Conservation (phyloP, 768 basidiomycete genomes). For the Termitomyces sp. region DNA sequence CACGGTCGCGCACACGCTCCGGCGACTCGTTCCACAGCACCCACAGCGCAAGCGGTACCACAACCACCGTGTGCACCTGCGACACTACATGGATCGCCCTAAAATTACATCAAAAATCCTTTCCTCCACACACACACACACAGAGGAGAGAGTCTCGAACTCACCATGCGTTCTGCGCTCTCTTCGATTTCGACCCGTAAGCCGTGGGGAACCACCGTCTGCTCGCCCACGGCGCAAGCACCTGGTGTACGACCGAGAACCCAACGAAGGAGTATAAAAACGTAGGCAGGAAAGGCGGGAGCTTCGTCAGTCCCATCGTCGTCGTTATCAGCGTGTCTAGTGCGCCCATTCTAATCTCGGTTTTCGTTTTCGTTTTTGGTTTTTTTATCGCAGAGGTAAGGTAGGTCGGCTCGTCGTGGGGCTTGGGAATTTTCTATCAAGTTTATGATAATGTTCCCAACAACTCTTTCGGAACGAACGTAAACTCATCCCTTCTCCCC, state of each 20-base stretch:
- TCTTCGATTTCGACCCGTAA: slow-evolving; percentile 42
- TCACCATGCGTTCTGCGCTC: slow-evolving; percentile 59
- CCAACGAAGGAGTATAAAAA: slow-evolving; percentile 48
- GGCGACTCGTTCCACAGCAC: slow-evolving; percentile 38
- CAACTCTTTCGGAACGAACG: too few relatives aligned
- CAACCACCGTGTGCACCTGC: slow-evolving; percentile 63
- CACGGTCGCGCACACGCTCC: slow-evolving; percentile 52
- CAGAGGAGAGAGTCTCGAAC: too few relatives aligned
- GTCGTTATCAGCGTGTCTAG: slow-evolving; percentile 7
- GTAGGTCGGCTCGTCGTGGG: too few relatives aligned
- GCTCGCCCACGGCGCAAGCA: slow-evolving; percentile 52
- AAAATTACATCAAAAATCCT: neutral
- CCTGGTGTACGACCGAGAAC: slow-evolving; percentile 55
- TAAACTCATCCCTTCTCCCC: too few relatives aligned
- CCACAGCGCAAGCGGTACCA: slow-evolving; percentile 59
- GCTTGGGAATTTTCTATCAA: too few relatives aligned
- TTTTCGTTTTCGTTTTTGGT: too few relatives aligned
- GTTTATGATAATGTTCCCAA: too few relatives aligned
- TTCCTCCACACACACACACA: neutral
- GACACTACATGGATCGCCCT: slow-evolving; percentile 74
- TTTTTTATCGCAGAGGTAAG: too few relatives aligned
- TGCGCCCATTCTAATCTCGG: too few relatives aligned
- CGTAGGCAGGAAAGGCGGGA: slow-evolving; percentile 50
- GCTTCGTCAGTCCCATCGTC: slow-evolving; percentile 44
- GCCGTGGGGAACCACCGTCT: slow-evolving; percentile 39